These are phyloP conservation scores for Aspergillus pseudoviridinutans DNA, from an alignment of 2,329 filamentous ascomycete genomes.

Conservation along the genomic window DNA sequence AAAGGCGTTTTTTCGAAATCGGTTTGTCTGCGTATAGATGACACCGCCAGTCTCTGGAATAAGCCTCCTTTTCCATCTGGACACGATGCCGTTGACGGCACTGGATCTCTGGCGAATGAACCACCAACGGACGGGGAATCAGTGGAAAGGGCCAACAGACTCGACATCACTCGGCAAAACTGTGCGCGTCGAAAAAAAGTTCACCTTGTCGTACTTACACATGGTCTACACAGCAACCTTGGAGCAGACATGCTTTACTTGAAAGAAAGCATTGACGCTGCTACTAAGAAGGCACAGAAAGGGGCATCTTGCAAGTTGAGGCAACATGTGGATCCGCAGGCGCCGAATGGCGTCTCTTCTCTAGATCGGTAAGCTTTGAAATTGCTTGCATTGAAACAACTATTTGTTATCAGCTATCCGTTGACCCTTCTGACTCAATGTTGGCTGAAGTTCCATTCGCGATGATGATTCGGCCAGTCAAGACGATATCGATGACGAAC, in stretches of 20 bases:
- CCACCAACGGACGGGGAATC: conserved; percentile 17
- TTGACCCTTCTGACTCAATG: neutral
- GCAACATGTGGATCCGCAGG: conserved; percentile 49
- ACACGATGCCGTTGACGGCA: conserved; percentile 38
- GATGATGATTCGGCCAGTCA: conserved; percentile 34
- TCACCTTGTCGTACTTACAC: conserved; percentile 87
- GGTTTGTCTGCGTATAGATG: conserved; percentile 73
- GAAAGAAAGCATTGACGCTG: conserved; percentile 93
- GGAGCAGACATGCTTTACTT: conserved; percentile 95
- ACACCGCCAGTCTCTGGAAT: conserved; percentile 88
- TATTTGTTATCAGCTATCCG: neutral
- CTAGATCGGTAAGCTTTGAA: conserved; percentile 5
- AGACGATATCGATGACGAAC: conserved; percentile 49
- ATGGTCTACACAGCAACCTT: conserved; percentile 92
- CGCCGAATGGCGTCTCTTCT: neutral
- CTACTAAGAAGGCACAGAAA: conserved; percentile 55
- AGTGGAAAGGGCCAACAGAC: neutral
- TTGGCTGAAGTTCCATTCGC: conserved; percentile 10
- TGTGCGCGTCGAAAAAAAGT: conserved; percentile 49
- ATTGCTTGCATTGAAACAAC: neutral
- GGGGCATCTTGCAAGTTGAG: conserved; percentile 56
- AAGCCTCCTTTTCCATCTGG: conserved; percentile 71
- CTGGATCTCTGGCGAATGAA: conserved; percentile 15
- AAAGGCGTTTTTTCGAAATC: conserved; percentile 83
- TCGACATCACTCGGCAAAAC: conserved; percentile 9